Conservation (phyloP, 306 rosid species). For the Trifolium pratense region DNA sequence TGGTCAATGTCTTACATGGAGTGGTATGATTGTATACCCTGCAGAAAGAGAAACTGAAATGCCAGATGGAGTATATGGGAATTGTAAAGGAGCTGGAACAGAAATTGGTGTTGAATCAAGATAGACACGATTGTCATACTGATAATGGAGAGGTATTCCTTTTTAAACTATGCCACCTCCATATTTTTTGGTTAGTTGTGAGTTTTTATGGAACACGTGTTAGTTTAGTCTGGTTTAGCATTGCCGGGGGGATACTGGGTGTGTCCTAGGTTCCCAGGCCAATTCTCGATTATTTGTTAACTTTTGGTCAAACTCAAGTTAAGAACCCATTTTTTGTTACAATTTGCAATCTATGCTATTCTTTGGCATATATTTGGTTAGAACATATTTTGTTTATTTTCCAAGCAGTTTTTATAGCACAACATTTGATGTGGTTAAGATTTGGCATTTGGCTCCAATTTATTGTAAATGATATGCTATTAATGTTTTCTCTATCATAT, state of each 20-base stretch:
- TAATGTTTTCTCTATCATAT: constrained; percentile 1
- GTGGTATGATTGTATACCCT: constrained; percentile 37
- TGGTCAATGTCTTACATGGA: constrained; percentile 30
- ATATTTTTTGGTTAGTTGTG: constrained; percentile 9
- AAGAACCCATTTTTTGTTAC: constrained; percentile 10
- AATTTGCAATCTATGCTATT: background rate
- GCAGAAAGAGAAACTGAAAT: constrained; percentile 88
- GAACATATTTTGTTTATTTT: too few relatives aligned
- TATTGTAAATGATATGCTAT: background rate
- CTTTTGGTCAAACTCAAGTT: constrained; percentile 12
- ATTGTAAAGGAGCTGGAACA: constrained; percentile 92
- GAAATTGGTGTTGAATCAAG: constrained; percentile 84
- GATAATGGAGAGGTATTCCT: constrained; percentile 66
- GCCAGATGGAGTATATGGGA: constrained; percentile 98
- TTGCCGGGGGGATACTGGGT: background rate
- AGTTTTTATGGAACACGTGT: background rate
- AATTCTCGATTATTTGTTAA: constrained; percentile 12
- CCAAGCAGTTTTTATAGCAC: too few relatives aligned
- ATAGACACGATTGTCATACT: constrained; percentile 54
- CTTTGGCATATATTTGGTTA: too few relatives aligned
- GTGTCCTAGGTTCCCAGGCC: constrained; percentile 5
- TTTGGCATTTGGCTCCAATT: too few relatives aligned
- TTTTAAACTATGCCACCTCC: constrained; percentile 32
- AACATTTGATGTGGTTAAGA: too few relatives aligned
- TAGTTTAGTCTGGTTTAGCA: background rate